These are phyloP conservation scores for Fusarium vanettenii DNA, from an alignment of 2,329 filamentous ascomycete species.

Conservation along the genomic window DNA sequence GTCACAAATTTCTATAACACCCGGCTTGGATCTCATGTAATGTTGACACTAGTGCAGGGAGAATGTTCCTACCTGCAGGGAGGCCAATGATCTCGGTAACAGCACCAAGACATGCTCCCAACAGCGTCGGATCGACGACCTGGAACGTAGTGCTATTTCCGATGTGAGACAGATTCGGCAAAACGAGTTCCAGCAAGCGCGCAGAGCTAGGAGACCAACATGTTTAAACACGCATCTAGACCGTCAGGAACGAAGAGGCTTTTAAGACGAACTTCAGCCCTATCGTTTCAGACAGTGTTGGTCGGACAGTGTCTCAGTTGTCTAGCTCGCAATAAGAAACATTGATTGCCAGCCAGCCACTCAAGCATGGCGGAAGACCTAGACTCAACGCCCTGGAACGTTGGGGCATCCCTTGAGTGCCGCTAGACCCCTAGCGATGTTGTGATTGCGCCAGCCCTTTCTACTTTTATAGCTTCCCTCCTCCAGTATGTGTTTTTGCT, in stretches of 20 bases:
- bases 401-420: neutral
- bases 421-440: neutral
- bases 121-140: neutral
- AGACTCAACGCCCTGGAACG: neutral
- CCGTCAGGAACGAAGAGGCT: neutral
- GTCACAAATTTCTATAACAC: neutral
- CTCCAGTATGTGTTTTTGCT: neutral
- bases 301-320: neutral
- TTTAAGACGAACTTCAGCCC: neutral
- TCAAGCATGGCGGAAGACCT: neutral
- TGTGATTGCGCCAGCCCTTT: neutral
- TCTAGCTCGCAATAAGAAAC: neutral
- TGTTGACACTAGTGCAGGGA: too few species aligned
- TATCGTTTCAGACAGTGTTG: neutral
- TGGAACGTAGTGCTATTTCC: neutral
- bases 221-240: neutral
- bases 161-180: neutral
- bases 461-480: neutral
- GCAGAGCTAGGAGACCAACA: neutral
- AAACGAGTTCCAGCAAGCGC: neutral
- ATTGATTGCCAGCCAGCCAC: neutral
- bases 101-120: neutral
- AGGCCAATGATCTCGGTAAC: neutral
- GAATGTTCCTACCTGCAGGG: neutral
- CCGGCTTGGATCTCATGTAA: neutral